These are phyloP conservation scores for Colletotrichum incanum DNA, from an alignment of 2,329 filamentous ascomycete genomes.

Conservation along the genomic window DNA sequence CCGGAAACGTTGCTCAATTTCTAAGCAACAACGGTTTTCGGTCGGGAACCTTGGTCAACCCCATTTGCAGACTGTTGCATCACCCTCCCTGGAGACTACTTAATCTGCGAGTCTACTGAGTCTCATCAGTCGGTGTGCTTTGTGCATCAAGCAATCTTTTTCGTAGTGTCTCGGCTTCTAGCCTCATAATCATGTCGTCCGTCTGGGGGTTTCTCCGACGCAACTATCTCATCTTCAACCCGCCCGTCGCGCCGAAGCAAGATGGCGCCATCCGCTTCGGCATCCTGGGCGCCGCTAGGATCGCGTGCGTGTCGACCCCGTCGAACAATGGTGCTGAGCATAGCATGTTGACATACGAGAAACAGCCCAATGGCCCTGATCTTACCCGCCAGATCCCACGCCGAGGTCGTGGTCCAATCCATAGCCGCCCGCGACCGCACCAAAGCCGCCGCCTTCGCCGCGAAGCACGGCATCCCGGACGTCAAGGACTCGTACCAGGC, in stretches of 20 bases:
- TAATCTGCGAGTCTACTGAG: background rate
- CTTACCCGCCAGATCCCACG: slow-evolving; percentile 65
- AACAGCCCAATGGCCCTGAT: slow-evolving; percentile 60
- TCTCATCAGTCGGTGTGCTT: background rate
- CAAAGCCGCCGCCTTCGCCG: slow-evolving; percentile 65
- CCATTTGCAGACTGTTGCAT: background rate
- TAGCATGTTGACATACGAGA: slow-evolving; percentile 10
- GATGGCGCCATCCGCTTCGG: slow-evolving; percentile 55
- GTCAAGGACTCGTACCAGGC: slow-evolving; percentile 66
- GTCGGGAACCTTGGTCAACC: background rate
- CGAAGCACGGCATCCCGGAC: slow-evolving; percentile 66
- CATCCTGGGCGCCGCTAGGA: slow-evolving; percentile 59
- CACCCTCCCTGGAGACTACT: background rate
- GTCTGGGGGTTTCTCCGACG: slow-evolving; percentile 31
- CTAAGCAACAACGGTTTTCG: too few species aligned
- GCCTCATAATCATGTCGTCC: slow-evolving; percentile 19
- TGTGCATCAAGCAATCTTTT: background rate
- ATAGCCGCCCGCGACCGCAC: slow-evolving; percentile 66
- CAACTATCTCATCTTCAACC: slow-evolving; percentile 29
- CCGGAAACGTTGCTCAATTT: too few species aligned
- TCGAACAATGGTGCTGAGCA: background rate
- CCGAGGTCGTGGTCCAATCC: slow-evolving; percentile 67
- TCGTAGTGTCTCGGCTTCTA: background rate
- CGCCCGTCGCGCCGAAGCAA: slow-evolving; percentile 18
- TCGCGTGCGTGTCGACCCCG: slow-evolving; percentile 51